These are phyloP conservation scores for Phytophthora constricta DNA, from an alignment of 352 stramenopile genomes.

Conservation along the genomic window DNA sequence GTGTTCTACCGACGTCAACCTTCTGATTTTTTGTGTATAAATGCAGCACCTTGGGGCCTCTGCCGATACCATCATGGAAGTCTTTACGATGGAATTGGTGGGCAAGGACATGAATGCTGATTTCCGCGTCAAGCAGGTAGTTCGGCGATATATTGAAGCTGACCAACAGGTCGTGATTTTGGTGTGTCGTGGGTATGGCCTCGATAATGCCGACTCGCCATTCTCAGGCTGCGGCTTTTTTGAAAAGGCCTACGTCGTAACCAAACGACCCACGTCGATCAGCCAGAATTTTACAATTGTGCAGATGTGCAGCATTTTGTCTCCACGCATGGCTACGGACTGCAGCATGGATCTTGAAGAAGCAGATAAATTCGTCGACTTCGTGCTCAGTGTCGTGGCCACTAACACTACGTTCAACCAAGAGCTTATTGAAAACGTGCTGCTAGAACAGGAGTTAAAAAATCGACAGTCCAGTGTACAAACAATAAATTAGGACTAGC, in stretches of 20 bases:
- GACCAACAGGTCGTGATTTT: slow-evolving; percentile 36
- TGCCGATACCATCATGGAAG: slow-evolving; percentile 50
- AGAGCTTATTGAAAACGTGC: slow-evolving; percentile 50
- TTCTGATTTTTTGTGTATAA: not conserved
- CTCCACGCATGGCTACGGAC: slow-evolving; percentile 34
- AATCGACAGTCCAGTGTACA: not conserved
- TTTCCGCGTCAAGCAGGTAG: slow-evolving; percentile 46
- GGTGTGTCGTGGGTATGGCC: not conserved
- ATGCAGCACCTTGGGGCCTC: slow-evolving; percentile 22
- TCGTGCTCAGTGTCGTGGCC: slow-evolving; percentile 32
- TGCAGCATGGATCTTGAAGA: slow-evolving; percentile 15
- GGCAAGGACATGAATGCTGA: slow-evolving; percentile 42
- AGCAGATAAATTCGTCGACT: slow-evolving; percentile 37
- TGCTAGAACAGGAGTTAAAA: slow-evolving; percentile 20
- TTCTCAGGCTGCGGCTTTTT: slow-evolving; percentile 30
- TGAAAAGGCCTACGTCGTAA: slow-evolving; percentile 57
- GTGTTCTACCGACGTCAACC: not conserved
- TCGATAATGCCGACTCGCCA: slow-evolving; percentile 18
- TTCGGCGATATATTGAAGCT: slow-evolving; percentile 44
- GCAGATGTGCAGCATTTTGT: slow-evolving; percentile 49
- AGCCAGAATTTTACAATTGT: slow-evolving; percentile 36
- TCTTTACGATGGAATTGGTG: slow-evolving; percentile 44
- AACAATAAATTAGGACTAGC: not conserved
- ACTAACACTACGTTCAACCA: slow-evolving; percentile 33
- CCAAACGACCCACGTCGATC: slow-evolving; percentile 35